Evolutionary conservation across 208 protist genomes (phyloP), one percentile per base, ranked within the genome.

Genomic region (Wallacemonas collosoma): DNA sequence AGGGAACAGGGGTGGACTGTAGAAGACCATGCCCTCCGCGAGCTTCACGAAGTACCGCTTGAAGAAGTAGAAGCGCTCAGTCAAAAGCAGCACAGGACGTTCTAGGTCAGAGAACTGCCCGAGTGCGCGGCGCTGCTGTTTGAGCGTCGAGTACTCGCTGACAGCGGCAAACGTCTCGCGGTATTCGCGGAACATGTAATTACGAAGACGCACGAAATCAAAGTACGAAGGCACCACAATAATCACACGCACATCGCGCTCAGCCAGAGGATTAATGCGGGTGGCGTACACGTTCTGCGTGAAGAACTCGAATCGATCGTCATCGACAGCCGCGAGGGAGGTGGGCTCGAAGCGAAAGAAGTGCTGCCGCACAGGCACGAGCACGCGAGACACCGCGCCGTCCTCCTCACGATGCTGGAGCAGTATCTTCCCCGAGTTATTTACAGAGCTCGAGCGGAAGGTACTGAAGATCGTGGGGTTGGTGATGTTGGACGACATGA

Each of bases 61-160:
- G 75, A 98, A 99, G 76, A 98, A 99, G 84, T 99, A 98, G 67
- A 98, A 98, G 44, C 98, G 88, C 75, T 99, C 98, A 38, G 96
- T 99, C 63, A 97, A 88, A 5, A 99, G 75, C 70, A 99, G 80
- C 43, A 98, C 89, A 39, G 84, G 85, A 1, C 85, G 77, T 76
- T 95, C 82, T 1, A 97, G 77, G 71, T 93, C 88, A 2, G 78
- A 90, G 73, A 97, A 97, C 77, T 96, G 87, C 2, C 86, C 90
- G 2, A 95, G 76, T 4, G 89, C 84, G 38, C 85, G 86, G 4
- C 93, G 83, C 80, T 97, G 88, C 69, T 90, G 88, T 63, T 83
- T 85, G 14, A 92, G 39, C 3, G 92, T 88, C 8, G 89, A 92
- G 81, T 99, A 99, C 91, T 99, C 98, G 73, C 72, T 96, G 47